A percentile compares a stretch with the other conserved stretches of the same genome.
These are phyloP conservation scores for Glaciozyma antarctica DNA, from an alignment of 768 basidiomycete species.

Conservation along the genomic window DNA sequence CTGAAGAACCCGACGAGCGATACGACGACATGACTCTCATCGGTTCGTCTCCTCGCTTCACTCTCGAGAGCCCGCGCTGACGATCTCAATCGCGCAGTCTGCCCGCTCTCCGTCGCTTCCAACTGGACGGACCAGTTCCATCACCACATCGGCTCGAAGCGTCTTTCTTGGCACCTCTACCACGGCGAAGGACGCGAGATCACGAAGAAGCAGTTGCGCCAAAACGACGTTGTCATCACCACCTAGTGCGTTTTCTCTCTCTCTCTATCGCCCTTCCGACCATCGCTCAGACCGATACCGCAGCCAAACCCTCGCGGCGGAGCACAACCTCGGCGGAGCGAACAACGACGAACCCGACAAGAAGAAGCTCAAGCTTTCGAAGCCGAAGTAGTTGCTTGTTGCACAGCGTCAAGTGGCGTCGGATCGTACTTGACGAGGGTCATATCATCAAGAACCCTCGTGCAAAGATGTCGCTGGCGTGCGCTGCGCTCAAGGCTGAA, in stretches of 20 bases:
- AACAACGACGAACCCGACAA: neutral
- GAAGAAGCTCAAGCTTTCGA: constrained; percentile 51
- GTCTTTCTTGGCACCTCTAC: constrained; percentile 48
- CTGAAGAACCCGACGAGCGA: constrained; percentile 50
- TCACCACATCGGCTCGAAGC: constrained; percentile 30
- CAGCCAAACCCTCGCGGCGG: constrained; percentile 29
- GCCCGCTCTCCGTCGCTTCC: constrained; percentile 70
- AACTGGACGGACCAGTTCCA: constrained; percentile 44
- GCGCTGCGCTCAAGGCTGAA: constrained; percentile 55
- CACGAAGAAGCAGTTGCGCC: constrained; percentile 51
- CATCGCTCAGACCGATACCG: neutral
- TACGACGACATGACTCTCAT: constrained; percentile 67
- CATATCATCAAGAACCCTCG: constrained; percentile 76
- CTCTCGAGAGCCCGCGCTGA: neutral
- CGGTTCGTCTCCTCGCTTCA: constrained; percentile 45
- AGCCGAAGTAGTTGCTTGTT: constrained; percentile 48
- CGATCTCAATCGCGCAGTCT: constrained; percentile 48
- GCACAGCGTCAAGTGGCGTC: constrained; percentile 72
- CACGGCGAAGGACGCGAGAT: constrained; percentile 55
- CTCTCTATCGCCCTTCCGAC: neutral
- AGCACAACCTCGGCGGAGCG: constrained; percentile 51
- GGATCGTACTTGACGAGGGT: constrained; percentile 79
- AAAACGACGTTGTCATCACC: constrained; percentile 69
- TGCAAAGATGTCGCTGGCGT: constrained; percentile 71
- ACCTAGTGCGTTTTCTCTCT: constrained; percentile 42